Conservation (phyloP, 495 filamentous ascomycete genomes). For the Podospora pseudopauciseta region DNA sequence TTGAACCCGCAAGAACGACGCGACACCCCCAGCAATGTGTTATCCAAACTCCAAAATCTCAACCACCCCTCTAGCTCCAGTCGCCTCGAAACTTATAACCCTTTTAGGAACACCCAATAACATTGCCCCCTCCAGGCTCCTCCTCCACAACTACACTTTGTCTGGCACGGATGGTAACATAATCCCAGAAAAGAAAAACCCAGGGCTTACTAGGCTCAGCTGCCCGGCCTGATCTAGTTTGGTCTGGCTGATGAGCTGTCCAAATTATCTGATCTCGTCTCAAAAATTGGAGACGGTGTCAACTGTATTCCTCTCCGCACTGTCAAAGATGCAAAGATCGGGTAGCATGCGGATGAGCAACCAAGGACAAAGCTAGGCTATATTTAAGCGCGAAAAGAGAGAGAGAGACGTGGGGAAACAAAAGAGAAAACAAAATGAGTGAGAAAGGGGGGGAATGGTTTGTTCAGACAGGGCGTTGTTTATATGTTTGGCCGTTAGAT, state of each 20-base stretch:
- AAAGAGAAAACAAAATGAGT: background rate
- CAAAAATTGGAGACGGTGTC: background rate
- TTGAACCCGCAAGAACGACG: no score
- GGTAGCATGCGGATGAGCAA: background rate
- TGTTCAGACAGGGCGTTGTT: no score
- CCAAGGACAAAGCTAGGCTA: background rate
- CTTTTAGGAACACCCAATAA: background rate
- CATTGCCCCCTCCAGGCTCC: background rate
- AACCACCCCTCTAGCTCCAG: background rate
- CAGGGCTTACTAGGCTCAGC: background rate
- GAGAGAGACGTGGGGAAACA: background rate
- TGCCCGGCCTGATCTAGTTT: background rate
- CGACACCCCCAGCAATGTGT: no score
- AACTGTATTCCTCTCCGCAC: background rate
- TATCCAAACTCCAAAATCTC: background rate
- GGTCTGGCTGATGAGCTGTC: background rate
- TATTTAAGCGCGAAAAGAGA: background rate
- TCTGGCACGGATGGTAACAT: no score
- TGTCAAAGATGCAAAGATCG: background rate
- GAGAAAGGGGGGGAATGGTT: background rate
- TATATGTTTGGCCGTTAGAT: no score
- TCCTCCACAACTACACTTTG: background rate
- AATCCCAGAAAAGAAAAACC: background rate
- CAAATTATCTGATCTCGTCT: no score
- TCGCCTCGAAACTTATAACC: background rate